Conservation (phyloP, 495 filamentous ascomycete genomes). For the Penicillium daleae region DNA sequence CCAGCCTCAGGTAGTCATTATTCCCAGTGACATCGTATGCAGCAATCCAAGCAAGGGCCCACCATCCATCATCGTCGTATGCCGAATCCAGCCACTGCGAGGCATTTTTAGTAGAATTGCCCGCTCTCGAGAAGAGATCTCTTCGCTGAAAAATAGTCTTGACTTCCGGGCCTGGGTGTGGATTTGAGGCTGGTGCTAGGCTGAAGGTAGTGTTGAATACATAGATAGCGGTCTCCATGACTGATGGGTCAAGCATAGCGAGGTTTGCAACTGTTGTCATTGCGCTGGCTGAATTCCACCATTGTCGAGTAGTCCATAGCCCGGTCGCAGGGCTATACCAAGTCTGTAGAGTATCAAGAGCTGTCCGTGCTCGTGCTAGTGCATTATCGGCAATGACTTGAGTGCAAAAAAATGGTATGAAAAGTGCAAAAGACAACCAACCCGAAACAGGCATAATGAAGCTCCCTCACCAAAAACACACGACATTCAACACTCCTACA, state of each 20-base stretch:
- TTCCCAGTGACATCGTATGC: slow-evolving; percentile 66
- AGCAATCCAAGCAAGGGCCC: slow-evolving; percentile 68
- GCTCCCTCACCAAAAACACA: slow-evolving; percentile 1
- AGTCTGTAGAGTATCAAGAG: slow-evolving; percentile 55
- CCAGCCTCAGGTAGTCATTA: slow-evolving; percentile 55
- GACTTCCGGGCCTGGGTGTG: slow-evolving; percentile 25
- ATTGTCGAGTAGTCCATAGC: slow-evolving; percentile 68
- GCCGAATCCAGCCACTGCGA: slow-evolving; percentile 60
- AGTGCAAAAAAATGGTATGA: slow-evolving; percentile 12
- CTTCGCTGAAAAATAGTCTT: slow-evolving; percentile 1
- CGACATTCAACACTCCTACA: slow-evolving; percentile 1
- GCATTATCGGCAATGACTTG: slow-evolving; percentile 23
- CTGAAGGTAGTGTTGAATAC: slow-evolving; percentile 50
- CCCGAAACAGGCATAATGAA: slow-evolving; percentile 22
- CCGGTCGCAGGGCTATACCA: slow-evolving; percentile 67
- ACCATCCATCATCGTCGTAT: slow-evolving; percentile 77
- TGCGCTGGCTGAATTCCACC: slow-evolving; percentile 79
- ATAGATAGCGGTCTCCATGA: slow-evolving; percentile 33
- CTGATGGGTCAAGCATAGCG: slow-evolving; percentile 47
- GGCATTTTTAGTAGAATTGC: slow-evolving; percentile 24
- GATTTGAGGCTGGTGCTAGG: slow-evolving; percentile 33
- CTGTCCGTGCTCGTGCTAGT: slow-evolving; percentile 45
- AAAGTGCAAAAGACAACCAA: slow-evolving; percentile 14
- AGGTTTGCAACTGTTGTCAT: slow-evolving; percentile 67
- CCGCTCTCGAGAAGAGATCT: slow-evolving; percentile 3